Conservation (phyloP, 345 rosid genomes). For the Reutealis trisperma region DNA sequence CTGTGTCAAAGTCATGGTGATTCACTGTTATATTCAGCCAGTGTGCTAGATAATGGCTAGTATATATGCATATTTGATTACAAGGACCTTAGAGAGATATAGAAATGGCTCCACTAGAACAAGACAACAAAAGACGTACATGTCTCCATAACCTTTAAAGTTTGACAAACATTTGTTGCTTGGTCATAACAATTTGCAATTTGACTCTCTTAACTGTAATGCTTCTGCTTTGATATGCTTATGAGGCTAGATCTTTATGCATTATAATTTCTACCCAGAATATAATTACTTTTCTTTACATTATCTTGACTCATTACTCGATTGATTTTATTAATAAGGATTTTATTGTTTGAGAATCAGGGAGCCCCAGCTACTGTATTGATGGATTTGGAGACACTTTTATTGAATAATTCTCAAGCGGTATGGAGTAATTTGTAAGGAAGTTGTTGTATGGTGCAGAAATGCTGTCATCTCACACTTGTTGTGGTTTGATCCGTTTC, state of each 20-base stretch:
- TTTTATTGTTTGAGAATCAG: constrained; percentile 37
- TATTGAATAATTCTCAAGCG: constrained; percentile 70
- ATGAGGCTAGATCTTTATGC: too few relatives aligned
- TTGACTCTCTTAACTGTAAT: neutral
- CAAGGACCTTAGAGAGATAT: too few relatives aligned
- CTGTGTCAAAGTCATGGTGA: too few relatives aligned
- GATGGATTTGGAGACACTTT: constrained; percentile 70
- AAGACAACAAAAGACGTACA: neutral
- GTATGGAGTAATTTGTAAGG: constrained; percentile 36
- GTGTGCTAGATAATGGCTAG: too few relatives aligned
- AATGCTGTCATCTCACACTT: neutral
- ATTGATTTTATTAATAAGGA: constrained; percentile 5
- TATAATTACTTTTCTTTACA: neutral
- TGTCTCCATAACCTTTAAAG: neutral
- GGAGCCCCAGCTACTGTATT: constrained; percentile 64
- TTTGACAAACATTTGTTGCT: neutral
- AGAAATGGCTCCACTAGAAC: too few relatives aligned
- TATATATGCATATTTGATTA: too few relatives aligned
- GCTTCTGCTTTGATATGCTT: neutral
- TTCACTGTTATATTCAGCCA: too few relatives aligned
- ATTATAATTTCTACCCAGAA: neutral
- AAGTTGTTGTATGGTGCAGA: neutral
- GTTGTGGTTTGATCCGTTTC: constrained; percentile 15
- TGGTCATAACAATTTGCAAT: neutral
- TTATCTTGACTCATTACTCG: neutral